Conservation (phyloP, 139 green algal species). For the Chlamydomonas applanata region DNA sequence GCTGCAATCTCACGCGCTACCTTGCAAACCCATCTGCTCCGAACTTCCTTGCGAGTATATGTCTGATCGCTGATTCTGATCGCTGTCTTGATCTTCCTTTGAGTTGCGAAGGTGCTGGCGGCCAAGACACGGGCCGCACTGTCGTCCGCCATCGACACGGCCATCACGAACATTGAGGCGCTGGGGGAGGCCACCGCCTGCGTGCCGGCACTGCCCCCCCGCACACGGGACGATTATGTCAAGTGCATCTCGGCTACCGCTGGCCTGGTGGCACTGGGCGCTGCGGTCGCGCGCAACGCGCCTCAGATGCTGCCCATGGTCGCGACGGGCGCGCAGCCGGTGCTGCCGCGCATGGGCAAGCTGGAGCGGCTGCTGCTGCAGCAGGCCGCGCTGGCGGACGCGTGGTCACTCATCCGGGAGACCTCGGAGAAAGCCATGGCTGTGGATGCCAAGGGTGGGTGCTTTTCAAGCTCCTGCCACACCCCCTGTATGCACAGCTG, state of each 20-base stretch:
- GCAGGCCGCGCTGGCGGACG: conserved; percentile 63
- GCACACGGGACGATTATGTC: conserved; percentile 44
- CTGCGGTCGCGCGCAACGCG: conserved; percentile 61
- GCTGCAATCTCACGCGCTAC: too few species aligned
- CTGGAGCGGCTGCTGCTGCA: conserved; percentile 67
- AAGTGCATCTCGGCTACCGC: conserved; percentile 46
- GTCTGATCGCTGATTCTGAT: too few species aligned
- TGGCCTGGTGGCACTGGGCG: conserved; percentile 60
- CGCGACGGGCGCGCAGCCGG: conserved; percentile 18
- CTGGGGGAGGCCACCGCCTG: conserved; percentile 7
- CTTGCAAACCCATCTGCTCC: too few species aligned
- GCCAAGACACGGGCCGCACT: conserved; percentile 37
- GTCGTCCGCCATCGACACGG: neutral
- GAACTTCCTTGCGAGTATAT: too few species aligned
- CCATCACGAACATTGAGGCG: conserved; percentile 8
- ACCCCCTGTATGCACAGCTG: neutral
- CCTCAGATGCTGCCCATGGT: conserved; percentile 52
- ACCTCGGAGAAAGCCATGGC: neutral
- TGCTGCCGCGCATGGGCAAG: conserved; percentile 59
- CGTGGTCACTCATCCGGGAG: conserved; percentile 37
- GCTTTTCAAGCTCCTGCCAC: neutral
- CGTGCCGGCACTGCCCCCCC: conserved; percentile 19
- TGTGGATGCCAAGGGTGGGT: neutral
- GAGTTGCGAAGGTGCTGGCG: conserved; percentile 26
- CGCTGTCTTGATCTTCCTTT: too few species aligned